Evolutionary conservation across 2,329 filamentous ascomycete genomes (phyloP), one percentile per base, ranked within the genome.

Genomic region (Drechslera avenae): DNA sequence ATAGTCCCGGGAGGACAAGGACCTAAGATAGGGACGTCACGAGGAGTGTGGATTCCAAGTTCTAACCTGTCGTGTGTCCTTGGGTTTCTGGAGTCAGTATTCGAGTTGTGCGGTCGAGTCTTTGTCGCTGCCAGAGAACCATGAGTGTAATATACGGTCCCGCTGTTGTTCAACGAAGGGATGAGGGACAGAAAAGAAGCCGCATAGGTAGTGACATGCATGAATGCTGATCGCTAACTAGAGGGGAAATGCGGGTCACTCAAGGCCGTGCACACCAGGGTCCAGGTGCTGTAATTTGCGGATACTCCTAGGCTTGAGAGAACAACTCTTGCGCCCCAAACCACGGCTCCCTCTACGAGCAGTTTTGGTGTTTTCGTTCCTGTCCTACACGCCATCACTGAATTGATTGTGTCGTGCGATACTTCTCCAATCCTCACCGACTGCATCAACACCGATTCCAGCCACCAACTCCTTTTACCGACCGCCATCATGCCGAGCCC

Each of bases 401-500:
- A 46, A 55, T 61, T 57, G 54, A 43, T 18, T 8, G 17, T 30
- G 18, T 46, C 34, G 14, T 46, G 44, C 51, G 23, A 41, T 46
- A 30, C 37, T 31, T 21, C 18, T 30, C 21, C 39, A 46, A 39
- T 39, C 41, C 21, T 39, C 41, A 35, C 42, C 19, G 35, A 39
- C 33, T 51, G 53, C 46, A 47, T 50, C 33, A 42, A 16, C 18
- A 37, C 28, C 54, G 35, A 33, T 44, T 40, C 39, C 40, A 39
- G 36, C 51, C 31, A 37, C 42, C 46, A 5, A 32, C 51, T 57
- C 57, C 55, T 58, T 54, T 51, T 48, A 48, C 40, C 36, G 35
- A 33, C 46, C 52, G 56, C 64, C 60, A 64, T 39, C 60, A 75
- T 74, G 72, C 60, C 64, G 19, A 73, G 67, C 62, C 62, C 76